These are phyloP conservation scores for Solanum hybrid DNA, from an alignment of 305 asterid genomes.

Conservation along the genomic window DNA sequence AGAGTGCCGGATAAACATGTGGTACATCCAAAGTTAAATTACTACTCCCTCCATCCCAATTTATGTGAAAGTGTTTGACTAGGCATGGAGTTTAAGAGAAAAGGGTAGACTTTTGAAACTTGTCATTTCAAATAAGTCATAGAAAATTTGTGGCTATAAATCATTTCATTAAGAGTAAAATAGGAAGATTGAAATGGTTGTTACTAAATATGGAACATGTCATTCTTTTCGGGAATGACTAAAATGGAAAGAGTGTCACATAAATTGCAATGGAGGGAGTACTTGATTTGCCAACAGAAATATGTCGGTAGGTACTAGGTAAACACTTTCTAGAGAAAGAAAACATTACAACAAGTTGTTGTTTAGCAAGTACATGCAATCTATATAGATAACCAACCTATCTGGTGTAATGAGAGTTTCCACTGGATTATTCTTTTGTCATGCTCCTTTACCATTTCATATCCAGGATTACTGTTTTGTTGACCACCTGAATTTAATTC, in stretches of 20 bases:
- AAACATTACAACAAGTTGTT: neutral
- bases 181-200: neutral
- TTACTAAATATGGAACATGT: neutral
- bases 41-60: neutral
- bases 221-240: neutral
- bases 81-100: neutral
- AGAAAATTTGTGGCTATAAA: neutral
- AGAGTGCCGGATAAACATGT: neutral
- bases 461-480: slow-evolving; percentile 31
- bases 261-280: neutral
- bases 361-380: slow-evolving; percentile 2
- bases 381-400: slow-evolving; percentile 40
- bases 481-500: slow-evolving; percentile 17
- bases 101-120: neutral
- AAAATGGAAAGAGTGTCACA: neutral
- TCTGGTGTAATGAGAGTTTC: slow-evolving; percentile 86
- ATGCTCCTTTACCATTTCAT: slow-evolving; percentile 24
- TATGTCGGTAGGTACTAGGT: neutral
- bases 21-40: neutral
- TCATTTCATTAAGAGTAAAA: neutral
- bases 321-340: neutral
- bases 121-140: neutral
- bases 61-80: neutral
- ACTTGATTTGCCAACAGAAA: neutral
- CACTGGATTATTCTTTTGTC: slow-evolving; percentile 71